Base-by-base conservation (phyloP, 495 filamentous ascomycete genomes). In the Tuber melanosporum region DNA sequence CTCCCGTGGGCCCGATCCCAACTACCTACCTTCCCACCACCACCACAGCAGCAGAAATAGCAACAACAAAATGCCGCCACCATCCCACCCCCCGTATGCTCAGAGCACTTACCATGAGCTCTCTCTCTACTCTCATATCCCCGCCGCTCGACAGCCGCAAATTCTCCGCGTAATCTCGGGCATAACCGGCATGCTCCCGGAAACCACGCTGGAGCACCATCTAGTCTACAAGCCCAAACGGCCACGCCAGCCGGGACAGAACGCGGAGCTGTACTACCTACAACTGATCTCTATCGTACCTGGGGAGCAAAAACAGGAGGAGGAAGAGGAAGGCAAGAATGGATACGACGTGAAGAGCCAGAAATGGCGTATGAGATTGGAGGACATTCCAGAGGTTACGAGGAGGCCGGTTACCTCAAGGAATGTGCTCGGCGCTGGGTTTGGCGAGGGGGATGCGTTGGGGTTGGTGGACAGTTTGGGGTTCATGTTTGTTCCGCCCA, bases 141-240 rank as follows among this genome's bases (percentile, higher is more conserved):
- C 88, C 9, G 47, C 76, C 39, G 74, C 83, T 5, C 86, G 87
- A 22, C 87, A 88, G 81, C 81, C 85, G 80, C 90, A 91, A 84
- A 86, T 92, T 70, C 86, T 92, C 72, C 88, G 91, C 74, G 89
- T 92, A 81, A 87, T 93, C 73, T 88, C 90, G 39, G 91, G 90
- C 70, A 83, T 92, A 74, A 88, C 90, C 43, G 89, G 89, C 77
- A 91, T 91, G 89, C 88, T 90, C 76, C 91, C 91, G 41, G 85
- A 87, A 77, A 86, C 85, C 75, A 84, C 88, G 74, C 76, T 89
- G 70, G 88, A 91, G 81, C 89, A 90, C 73, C 89, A 90, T 79
- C 84, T 92, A 78, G 83, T 92, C 76, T 93, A 90, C 87, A 90
- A 90, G 81, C 91, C 91, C 49, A 86, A 85, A 73, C 86, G 88